phyloP scores from a whole-genome alignment of 306 rosid species.

The Medicago lupulina region DNA sequence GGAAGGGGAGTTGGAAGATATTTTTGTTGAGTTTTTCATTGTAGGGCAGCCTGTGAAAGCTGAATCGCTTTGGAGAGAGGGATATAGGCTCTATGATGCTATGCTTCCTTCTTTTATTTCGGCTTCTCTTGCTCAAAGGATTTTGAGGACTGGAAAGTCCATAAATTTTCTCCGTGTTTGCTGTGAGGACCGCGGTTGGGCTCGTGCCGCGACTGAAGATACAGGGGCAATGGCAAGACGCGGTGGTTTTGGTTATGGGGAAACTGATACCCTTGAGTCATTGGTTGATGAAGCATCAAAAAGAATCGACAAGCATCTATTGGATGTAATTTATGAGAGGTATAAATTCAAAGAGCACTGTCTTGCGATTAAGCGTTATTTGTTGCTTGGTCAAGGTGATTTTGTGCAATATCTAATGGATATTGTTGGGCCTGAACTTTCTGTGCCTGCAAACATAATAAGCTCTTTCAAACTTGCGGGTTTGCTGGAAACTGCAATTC shows the following conservation, averaged over 20 bases:
- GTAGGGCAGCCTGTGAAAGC: slow-evolving; percentile 94
- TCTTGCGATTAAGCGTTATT: slow-evolving; percentile 90
- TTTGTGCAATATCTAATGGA: slow-evolving; percentile 98
- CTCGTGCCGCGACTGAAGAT: slow-evolving; percentile 80
- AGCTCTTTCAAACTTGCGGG: slow-evolving; percentile 95
- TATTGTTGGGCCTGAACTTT: slow-evolving; percentile 94
- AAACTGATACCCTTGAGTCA: slow-evolving; percentile 91
- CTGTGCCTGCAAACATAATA: slow-evolving; percentile 91
- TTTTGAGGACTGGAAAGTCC: slow-evolving; percentile 94
- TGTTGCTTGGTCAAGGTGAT: slow-evolving; percentile 95
- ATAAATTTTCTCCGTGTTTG: slow-evolving; percentile 95
- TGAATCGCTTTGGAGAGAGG: slow-evolving; percentile 97
- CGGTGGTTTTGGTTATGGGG: slow-evolving; percentile 90
- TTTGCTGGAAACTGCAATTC: slow-evolving; percentile 86
- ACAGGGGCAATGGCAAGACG: slow-evolving; percentile 76
- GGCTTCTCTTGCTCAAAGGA: slow-evolving; percentile 89
- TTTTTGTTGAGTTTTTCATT: slow-evolving; percentile 84
- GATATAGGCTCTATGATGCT: slow-evolving; percentile 81
- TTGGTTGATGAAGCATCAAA: slow-evolving; percentile 92
- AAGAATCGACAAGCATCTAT: slow-evolving; percentile 86
- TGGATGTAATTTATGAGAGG: slow-evolving; percentile 81
- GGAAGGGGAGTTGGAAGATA: slow-evolving; percentile 96
- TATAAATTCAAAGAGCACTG: slow-evolving; percentile 96
- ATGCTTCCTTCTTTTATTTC: slow-evolving; percentile 96
- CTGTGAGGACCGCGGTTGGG: slow-evolving; percentile 96